phyloP scores from a whole-genome alignment of 257 asterid species.

The Petunia secreta region DNA sequence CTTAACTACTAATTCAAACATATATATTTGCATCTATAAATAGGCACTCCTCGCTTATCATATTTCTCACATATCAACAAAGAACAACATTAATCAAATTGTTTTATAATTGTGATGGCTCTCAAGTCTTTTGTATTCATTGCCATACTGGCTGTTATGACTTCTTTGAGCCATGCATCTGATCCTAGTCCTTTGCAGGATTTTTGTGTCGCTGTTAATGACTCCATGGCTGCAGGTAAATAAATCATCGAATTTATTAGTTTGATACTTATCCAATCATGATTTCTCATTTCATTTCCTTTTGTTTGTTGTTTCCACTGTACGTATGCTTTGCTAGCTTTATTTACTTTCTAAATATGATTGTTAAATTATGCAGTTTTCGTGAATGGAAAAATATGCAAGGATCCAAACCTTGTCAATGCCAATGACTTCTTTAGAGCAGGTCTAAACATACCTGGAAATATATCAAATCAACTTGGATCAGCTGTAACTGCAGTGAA shows the following conservation, averaged over 20 bases:
- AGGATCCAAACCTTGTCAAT: not conserved
- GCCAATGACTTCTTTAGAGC: not conserved
- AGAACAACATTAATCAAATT: not conserved
- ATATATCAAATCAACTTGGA: not conserved
- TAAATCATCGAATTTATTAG: not conserved
- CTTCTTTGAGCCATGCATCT: conserved; percentile 9
- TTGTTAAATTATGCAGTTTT: not conserved
- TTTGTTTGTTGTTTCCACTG: not conserved
- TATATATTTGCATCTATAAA: not conserved
- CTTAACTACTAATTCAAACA: not conserved
- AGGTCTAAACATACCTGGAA: not conserved
- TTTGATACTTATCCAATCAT: not conserved
- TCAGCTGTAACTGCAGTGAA: not conserved
- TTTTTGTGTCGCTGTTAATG: conserved; percentile 14
- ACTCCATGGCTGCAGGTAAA: not conserved
- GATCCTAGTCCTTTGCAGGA: conserved; percentile 19
- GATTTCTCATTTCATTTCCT: not conserved
- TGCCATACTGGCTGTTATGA: not conserved
- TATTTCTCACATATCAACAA: not conserved
- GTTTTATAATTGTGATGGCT: not conserved
- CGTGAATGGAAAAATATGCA: conserved; percentile 19
- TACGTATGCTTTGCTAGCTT: not conserved
- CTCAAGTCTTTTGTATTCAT: not conserved
- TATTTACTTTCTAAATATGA: not conserved
- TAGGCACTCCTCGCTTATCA: not conserved